phyloP scores from a whole-genome alignment of 805 yeast genomes.

The Candida maltosa region DNA sequence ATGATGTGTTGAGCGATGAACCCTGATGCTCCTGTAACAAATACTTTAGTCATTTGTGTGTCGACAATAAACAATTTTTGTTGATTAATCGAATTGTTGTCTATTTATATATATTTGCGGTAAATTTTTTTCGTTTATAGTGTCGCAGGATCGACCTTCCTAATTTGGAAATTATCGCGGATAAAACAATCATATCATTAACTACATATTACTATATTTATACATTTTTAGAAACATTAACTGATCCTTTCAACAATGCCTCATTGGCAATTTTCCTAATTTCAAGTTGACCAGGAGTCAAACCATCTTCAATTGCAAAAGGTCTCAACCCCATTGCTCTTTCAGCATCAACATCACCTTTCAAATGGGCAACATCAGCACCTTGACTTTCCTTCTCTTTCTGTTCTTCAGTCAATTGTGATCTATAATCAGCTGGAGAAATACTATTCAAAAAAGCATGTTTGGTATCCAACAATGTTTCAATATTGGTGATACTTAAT shows the following conservation, averaged over 20 bases:
- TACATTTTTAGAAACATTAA: background rate
- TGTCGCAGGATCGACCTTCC: too few species aligned
- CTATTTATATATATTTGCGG: too few species aligned
- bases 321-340: conserved; percentile 21
- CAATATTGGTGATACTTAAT: conserved; percentile 14
- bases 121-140: too few species aligned
- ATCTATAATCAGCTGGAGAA: conserved; percentile 12
- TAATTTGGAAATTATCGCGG: too few species aligned
- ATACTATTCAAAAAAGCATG: conserved; percentile 10
- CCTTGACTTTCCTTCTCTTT: conserved; percentile 19
- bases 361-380: conserved; percentile 12
- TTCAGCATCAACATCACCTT: conserved; percentile 16
- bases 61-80: too few species aligned
- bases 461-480: conserved; percentile 14
- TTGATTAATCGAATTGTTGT: too few species aligned
- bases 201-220: background rate
- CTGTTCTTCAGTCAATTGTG: conserved; percentile 13
- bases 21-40: conserved; percentile 54
- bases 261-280: conserved; percentile 21
- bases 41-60: conserved; percentile 24
- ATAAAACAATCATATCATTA: background rate
- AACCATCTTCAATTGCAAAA: conserved; percentile 15
- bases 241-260: conserved; percentile 9
- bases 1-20: conserved; percentile 51
- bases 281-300: conserved; percentile 21